Evolutionary conservation across 2,329 filamentous ascomycete species (phyloP).

Genomic region (Harringtonia aguacate): DNA sequence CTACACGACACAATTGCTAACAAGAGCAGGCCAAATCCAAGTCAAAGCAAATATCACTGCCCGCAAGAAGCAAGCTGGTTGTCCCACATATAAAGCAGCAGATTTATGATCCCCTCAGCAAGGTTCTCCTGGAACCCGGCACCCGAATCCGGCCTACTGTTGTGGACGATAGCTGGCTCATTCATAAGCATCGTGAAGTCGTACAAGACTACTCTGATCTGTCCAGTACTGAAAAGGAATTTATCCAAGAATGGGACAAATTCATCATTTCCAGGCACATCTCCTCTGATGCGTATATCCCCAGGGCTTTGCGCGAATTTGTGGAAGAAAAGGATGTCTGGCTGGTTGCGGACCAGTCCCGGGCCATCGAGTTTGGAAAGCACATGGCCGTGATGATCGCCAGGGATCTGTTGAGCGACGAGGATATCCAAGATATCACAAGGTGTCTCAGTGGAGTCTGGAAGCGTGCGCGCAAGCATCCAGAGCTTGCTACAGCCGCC

Average conservation of each 20-base stretch:
- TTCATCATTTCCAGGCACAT: constrained; percentile 41
- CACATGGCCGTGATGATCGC: constrained; percentile 41
- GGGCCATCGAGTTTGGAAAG: constrained; percentile 44
- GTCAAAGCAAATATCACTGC: not conserved
- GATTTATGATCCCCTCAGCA: constrained; percentile 48
- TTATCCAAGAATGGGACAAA: constrained; percentile 46
- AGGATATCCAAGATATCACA: constrained; percentile 31
- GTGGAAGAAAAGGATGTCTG: constrained; percentile 37
- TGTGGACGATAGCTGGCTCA: constrained; percentile 41
- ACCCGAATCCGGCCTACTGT: constrained; percentile 31
- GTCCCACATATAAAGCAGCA: constrained; percentile 40
- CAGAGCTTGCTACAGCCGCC: constrained; percentile 3
- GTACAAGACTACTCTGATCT: constrained; percentile 48
- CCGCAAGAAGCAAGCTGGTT: constrained; percentile 22
- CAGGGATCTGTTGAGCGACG: constrained; percentile 33
- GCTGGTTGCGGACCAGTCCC: constrained; percentile 36
- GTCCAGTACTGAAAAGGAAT: constrained; percentile 42
- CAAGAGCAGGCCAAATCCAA: not conserved
- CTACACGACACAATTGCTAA: not conserved
- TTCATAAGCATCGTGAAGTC: constrained; percentile 48
- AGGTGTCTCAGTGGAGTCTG: constrained; percentile 18
- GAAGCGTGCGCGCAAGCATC: constrained; percentile 12
- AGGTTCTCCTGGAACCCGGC: constrained; percentile 37
- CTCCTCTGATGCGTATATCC: constrained; percentile 40
- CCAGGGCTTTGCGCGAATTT: constrained; percentile 41